Percentiles rank a stretch among this genome's conserved stretches.
Conservation (phyloP, 257 asterid genomes). For the Ajuga chamaepitys region DNA sequence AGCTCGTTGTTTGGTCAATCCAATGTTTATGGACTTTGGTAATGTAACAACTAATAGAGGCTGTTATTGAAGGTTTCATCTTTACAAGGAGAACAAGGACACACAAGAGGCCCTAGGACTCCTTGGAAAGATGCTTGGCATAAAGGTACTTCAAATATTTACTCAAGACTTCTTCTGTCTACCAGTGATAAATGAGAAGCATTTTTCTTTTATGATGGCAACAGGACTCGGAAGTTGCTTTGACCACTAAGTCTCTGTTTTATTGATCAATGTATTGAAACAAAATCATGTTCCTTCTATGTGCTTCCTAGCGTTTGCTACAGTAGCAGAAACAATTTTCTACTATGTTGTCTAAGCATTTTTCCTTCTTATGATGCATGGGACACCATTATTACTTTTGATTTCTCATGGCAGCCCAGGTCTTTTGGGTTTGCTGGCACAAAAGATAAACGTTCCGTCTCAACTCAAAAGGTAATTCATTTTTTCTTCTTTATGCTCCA, state of each 20-base stretch:
- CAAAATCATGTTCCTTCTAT: conserved; percentile 5
- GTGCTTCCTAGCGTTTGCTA: background rate
- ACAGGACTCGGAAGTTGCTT: background rate
- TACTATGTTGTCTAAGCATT: conserved; percentile 2
- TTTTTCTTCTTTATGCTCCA: conserved; percentile 7
- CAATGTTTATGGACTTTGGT: conserved; percentile 9
- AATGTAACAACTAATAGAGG: conserved; percentile 10
- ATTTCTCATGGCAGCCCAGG: conserved; percentile 58
- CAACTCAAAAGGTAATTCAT: conserved; percentile 88
- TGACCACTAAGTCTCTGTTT: background rate
- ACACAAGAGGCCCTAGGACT: conserved; percentile 90
- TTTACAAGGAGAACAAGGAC: conserved; percentile 97
- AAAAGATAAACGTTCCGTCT: conserved; percentile 82
- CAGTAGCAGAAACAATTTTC: background rate
- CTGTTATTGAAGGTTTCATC: conserved; percentile 60
- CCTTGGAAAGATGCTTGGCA: conserved; percentile 86
- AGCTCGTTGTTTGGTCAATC: conserved; percentile 4
- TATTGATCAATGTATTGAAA: conserved; percentile 4
- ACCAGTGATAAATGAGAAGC: background rate
- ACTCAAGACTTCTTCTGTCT: background rate
- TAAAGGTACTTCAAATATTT: conserved; percentile 54
- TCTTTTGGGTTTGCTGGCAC: conserved; percentile 97
- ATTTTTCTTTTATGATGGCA: background rate
- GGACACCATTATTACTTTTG: conserved; percentile 14
- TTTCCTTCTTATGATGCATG: conserved; percentile 5